phyloP scores from a whole-genome alignment of 2,329 filamentous ascomycete genomes.

The Plectosphaerella cucumerina region DNA sequence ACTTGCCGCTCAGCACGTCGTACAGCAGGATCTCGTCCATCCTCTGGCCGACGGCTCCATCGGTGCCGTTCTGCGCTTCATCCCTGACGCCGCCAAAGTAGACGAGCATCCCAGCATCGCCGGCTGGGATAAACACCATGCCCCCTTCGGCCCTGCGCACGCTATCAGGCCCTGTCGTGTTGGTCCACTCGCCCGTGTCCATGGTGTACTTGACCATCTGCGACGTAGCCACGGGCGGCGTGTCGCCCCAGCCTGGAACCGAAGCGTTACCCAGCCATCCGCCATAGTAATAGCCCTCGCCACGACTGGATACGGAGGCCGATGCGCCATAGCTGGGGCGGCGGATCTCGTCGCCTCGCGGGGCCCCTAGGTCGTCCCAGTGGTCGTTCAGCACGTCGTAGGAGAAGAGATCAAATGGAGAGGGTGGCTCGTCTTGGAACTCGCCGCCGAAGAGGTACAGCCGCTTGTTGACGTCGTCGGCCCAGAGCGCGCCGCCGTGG shows the following conservation, averaged over 20 bases:
- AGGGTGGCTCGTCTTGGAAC: constrained; percentile 36
- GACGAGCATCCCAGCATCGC: constrained; percentile 54
- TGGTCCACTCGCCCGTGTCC: constrained; percentile 45
- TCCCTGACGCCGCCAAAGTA: constrained; percentile 59
- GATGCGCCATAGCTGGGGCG: constrained; percentile 54
- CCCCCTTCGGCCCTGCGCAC: constrained; percentile 53
- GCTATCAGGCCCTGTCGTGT: constrained; percentile 46
- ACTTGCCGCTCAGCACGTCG: constrained; percentile 54
- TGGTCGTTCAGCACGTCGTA: constrained; percentile 54
- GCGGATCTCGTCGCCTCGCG: constrained; percentile 28
- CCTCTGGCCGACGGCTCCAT: constrained; percentile 29
- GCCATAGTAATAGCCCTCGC: constrained; percentile 58
- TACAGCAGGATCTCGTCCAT: constrained; percentile 54
- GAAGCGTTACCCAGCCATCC: constrained; percentile 56
- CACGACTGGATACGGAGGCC: constrained; percentile 47
- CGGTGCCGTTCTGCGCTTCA: constrained; percentile 38
- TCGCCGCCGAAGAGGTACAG: constrained; percentile 62
- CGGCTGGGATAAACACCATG: constrained; percentile 56
- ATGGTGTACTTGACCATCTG: constrained; percentile 55
- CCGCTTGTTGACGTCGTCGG: constrained; percentile 57
- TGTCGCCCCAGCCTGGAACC: constrained; percentile 42
- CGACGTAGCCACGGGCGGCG: constrained; percentile 41
- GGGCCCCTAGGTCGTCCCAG: constrained; percentile 46
- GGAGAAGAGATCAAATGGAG: constrained; percentile 45
- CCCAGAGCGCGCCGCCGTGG: constrained; percentile 48